These are phyloP conservation scores for Venturia pyrina DNA, from an alignment of 2,329 filamentous ascomycete species.

Conservation along the genomic window DNA sequence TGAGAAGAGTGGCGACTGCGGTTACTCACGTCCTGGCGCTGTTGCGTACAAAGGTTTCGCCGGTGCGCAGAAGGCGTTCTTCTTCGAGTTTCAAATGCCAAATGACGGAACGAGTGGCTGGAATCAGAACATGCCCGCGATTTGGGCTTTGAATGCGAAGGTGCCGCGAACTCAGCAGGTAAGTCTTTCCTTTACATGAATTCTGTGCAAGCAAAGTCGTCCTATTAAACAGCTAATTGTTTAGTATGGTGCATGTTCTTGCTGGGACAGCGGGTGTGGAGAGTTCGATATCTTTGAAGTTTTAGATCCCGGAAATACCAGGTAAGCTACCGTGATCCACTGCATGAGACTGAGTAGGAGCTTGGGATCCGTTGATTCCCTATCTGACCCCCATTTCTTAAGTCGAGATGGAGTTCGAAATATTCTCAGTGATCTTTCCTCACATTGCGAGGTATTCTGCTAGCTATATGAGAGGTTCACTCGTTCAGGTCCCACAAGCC, in stretches of 20 bases:
- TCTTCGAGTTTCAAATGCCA: slow-evolving; percentile 67
- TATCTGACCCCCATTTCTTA: neutral
- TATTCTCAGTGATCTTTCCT: neutral
- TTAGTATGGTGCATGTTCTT: slow-evolving; percentile 56
- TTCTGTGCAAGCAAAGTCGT: no score
- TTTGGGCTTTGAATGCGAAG: slow-evolving; percentile 66
- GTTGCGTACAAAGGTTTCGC: slow-evolving; percentile 56
- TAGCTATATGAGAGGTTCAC: neutral
- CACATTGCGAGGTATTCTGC: neutral
- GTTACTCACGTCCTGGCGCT: slow-evolving; percentile 37
- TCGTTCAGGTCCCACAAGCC: neutral
- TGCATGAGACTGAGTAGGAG: neutral
- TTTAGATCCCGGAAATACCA: slow-evolving; percentile 43
- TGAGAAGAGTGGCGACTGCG: slow-evolving; percentile 32
- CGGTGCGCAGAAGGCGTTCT: slow-evolving; percentile 60
- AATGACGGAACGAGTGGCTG: slow-evolving; percentile 38
- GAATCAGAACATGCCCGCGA: slow-evolving; percentile 59
- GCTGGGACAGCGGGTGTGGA: slow-evolving; percentile 61
- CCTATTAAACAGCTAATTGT: no score
- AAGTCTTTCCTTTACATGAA: no score
- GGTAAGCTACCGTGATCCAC: neutral
- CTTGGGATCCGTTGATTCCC: neutral
- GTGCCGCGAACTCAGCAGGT: slow-evolving; percentile 58
- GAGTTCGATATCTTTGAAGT: slow-evolving; percentile 71
- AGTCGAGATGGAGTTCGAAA: neutral